Percentiles rank a stretch among this genome's conserved stretches.
These are phyloP conservation scores for Fremontodendron californicum DNA, from an alignment of 345 rosid genomes.

Conservation along the genomic window DNA sequence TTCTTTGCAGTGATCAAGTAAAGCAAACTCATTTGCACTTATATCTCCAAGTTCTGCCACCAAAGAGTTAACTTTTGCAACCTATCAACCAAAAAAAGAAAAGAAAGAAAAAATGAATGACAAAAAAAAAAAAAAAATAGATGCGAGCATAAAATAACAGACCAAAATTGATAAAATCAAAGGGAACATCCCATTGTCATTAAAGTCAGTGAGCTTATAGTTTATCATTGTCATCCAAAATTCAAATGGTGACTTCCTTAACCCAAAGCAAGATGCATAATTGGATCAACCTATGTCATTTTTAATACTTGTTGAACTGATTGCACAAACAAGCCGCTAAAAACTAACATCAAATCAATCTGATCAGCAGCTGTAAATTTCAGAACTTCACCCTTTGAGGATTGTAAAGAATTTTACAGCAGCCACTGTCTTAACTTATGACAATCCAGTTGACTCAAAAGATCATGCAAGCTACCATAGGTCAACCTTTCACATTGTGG, in stretches of 20 bases:
- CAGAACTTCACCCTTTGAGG: not conserved
- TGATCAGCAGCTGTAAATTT: not conserved
- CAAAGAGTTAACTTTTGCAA: slow-evolving; percentile 42
- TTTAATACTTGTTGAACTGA: not conserved
- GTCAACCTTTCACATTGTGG: not conserved
- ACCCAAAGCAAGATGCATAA: not conserved
- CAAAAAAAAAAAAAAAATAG: not conserved
- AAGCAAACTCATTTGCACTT: slow-evolving; percentile 47
- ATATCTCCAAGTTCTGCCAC: slow-evolving; percentile 49
- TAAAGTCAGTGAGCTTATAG: not conserved
- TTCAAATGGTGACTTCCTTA: not conserved
- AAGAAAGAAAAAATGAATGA: no score
- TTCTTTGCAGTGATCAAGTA: slow-evolving; percentile 53
- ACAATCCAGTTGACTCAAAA: not conserved
- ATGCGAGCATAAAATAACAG: not conserved
- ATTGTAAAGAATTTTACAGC: not conserved
- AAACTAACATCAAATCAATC: not conserved
- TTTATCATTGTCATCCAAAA: not conserved
- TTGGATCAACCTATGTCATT: not conserved
- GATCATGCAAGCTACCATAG: not conserved
- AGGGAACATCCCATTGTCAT: not conserved
- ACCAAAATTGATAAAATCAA: not conserved
- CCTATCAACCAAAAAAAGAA: slow-evolving; percentile 34
- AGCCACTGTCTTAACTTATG: not conserved
- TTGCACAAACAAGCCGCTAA: not conserved